Evolutionary conservation across 208 protist species (phyloP).

Genomic region (Trypanosomatidae sp.): DNA sequence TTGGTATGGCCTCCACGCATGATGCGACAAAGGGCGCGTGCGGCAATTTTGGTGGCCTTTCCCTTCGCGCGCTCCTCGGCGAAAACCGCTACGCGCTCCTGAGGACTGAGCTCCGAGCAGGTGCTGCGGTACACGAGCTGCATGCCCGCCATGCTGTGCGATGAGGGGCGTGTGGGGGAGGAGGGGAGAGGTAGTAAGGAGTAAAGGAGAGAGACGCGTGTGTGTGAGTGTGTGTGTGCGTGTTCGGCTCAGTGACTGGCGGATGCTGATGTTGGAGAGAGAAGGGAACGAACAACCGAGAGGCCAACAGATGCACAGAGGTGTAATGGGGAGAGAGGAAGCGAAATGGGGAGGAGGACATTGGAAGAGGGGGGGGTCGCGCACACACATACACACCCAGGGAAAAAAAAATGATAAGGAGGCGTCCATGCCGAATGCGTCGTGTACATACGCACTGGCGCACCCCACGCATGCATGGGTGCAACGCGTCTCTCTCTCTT

Average conservation of each 20-base stretch:
- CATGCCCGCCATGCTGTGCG: background rate
- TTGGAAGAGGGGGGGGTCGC: background rate
- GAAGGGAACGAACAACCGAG: background rate
- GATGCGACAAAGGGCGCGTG: constrained; percentile 4
- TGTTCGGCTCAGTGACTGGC: background rate
- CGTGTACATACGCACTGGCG: background rate
- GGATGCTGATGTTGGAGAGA: background rate
- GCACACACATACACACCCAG: background rate
- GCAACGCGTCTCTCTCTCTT: background rate
- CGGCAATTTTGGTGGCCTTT: constrained; percentile 1
- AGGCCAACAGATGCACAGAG: background rate
- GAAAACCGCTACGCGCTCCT: background rate
- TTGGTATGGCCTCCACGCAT: background rate
- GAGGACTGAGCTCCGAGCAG: background rate
- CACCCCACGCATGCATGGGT: background rate
- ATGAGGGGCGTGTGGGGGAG: background rate
- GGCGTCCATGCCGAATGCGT: background rate
- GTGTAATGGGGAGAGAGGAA: background rate
- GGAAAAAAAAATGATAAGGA: background rate
- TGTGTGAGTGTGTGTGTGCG: constrained; percentile 2
- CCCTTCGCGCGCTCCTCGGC: background rate
- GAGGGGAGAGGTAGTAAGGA: background rate
- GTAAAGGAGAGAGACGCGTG: background rate
- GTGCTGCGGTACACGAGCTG: constrained; percentile 13
- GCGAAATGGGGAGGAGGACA: background rate